Evolutionary conservation across 129 eudicot species (phyloP).

Genomic region (Scalesia atractyloides): DNA sequence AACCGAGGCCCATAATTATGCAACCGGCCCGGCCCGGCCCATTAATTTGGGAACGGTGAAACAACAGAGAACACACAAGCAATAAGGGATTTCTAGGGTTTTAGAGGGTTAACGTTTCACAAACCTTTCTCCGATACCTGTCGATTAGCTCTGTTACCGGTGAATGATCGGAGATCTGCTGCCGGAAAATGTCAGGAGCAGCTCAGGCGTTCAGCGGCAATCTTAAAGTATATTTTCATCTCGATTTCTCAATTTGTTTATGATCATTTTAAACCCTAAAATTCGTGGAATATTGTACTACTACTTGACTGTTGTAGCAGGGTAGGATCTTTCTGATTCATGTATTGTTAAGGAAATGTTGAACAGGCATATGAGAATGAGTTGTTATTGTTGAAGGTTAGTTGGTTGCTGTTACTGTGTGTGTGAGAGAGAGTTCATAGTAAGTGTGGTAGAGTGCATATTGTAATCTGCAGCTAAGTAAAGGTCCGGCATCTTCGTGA

Average conservation of each 20-base stretch:
- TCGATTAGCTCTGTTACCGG: neutral
- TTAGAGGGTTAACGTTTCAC: neutral
- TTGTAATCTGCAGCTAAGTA: no score
- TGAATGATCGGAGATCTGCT: neutral
- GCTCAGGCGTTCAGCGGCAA: neutral
- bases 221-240: neutral
- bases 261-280: neutral
- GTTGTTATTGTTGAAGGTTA: neutral
- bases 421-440: neutral
- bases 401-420: neutral
- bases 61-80: neutral
- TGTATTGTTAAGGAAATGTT: neutral
- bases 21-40: neutral
- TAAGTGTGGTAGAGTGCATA: neutral
- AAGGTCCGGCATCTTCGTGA: no score
- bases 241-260: neutral
- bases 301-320: no score
- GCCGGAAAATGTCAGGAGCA: conserved; percentile 14
- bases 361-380: neutral
- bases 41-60: neutral
- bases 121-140: neutral
- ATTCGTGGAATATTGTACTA: neutral
- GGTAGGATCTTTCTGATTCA: neutral
- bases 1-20: no score
- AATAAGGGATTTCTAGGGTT: conserved; percentile 8